phyloP scores from a whole-genome alignment of 768 basidiomycete genomes.

The Brasilioporus rufonigricans region DNA sequence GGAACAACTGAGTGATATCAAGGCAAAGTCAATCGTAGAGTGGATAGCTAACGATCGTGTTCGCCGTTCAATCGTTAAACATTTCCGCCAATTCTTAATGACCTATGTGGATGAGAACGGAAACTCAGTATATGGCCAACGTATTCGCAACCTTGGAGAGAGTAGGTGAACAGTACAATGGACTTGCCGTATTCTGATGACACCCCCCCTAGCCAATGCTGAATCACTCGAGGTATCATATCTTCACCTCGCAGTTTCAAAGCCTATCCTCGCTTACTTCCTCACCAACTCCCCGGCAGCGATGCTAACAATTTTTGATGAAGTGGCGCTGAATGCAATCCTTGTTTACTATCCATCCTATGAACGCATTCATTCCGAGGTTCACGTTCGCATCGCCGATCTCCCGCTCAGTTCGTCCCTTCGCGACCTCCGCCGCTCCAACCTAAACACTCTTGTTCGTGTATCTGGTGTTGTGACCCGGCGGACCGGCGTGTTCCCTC shows the following conservation, averaged over 20 bases:
- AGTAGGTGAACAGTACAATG: slow-evolving; percentile 47
- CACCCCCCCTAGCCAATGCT: slow-evolving; percentile 69
- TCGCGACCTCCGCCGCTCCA: slow-evolving; percentile 87
- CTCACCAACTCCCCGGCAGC: slow-evolving; percentile 90
- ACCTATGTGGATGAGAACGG: slow-evolving; percentile 93
- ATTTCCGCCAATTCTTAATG: slow-evolving; percentile 95
- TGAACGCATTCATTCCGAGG: slow-evolving; percentile 95
- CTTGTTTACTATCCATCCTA: slow-evolving; percentile 95
- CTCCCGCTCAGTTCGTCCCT: slow-evolving; percentile 87
- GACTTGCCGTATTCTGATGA: slow-evolving; percentile 12
- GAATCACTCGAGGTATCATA: slow-evolving; percentile 98
- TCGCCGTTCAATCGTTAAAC: slow-evolving; percentile 82
- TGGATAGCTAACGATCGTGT: slow-evolving; percentile 97
- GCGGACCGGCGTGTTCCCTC: slow-evolving; percentile 96
- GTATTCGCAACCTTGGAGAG: slow-evolving; percentile 93
- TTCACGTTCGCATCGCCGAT: slow-evolving; percentile 95
- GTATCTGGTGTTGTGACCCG: slow-evolving; percentile 96
- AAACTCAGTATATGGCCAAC: slow-evolving; percentile 89
- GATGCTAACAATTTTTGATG: slow-evolving; percentile 93
- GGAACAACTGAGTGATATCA: slow-evolving; percentile 96
- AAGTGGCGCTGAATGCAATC: slow-evolving; percentile 91
- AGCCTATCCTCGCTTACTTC: slow-evolving; percentile 96
- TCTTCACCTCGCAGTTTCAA: slow-evolving; percentile 88
- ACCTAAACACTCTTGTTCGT: slow-evolving; percentile 94
- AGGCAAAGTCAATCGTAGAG: slow-evolving; percentile 94